A percentile compares a stretch with the other conserved stretches of the same genome.
Conservation (phyloP, 2,329 filamentous ascomycete species). For the Didymosphaeria variabile region DNA sequence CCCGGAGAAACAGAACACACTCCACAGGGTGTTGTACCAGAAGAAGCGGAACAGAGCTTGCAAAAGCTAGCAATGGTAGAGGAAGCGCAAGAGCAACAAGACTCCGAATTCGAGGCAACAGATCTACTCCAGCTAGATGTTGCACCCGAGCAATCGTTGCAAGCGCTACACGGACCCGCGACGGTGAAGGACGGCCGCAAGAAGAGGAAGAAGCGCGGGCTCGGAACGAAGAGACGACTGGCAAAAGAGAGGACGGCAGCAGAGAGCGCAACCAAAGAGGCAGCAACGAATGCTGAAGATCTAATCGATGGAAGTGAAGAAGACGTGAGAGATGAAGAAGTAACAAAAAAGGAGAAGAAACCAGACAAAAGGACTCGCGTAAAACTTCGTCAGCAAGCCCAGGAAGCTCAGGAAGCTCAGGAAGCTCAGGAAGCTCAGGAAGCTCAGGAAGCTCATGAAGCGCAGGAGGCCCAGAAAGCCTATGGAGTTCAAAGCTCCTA, state of each 20-base stretch:
- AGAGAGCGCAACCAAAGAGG: neutral
- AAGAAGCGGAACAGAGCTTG: too few species aligned
- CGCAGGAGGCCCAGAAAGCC: too few species aligned
- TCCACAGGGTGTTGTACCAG: too few species aligned
- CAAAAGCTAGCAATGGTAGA: too few species aligned
- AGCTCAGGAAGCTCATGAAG: neutral
- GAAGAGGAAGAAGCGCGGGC: neutral
- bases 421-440: neutral
- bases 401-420: neutral
- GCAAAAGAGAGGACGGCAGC: neutral
- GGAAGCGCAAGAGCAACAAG: too few species aligned
- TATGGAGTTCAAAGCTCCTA: neutral
- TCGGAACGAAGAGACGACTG: neutral
- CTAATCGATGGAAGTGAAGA: neutral
- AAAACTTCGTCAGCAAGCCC: neutral
- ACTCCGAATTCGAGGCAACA: neutral
- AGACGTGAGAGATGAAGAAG: neutral
- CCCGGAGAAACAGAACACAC: too few species aligned
- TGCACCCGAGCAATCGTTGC: neutral
- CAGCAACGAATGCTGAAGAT: neutral
- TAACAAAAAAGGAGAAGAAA: neutral
- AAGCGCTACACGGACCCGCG: neutral
- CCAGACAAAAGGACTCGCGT: neutral
- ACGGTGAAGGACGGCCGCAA: too few species aligned
- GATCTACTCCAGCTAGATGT: neutral